Evolutionary conservation across 2,329 filamentous ascomycete genomes (phyloP).

Genomic region (Aureobasidium namibiae): DNA sequence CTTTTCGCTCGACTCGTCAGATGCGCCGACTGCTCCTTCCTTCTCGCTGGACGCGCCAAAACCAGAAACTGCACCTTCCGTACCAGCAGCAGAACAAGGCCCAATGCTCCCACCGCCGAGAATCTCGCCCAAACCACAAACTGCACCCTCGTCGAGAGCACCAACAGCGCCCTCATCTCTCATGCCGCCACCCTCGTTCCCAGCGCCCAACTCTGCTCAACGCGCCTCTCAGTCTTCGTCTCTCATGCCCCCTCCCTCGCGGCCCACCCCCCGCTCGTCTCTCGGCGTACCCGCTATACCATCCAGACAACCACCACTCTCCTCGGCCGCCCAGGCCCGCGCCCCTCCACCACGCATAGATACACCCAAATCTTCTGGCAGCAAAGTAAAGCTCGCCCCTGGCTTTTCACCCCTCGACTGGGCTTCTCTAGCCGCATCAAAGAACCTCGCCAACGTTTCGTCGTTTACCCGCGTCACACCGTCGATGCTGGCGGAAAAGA

Average conservation of each 20-base stretch:
- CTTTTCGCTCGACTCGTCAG: slow-evolving; percentile 14
- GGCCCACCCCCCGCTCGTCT: slow-evolving; percentile 9
- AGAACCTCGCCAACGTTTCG: slow-evolving; percentile 39
- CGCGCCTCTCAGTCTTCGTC: slow-evolving; percentile 26
- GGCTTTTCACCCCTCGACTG: slow-evolving; percentile 95
- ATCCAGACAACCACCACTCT: slow-evolving; percentile 33
- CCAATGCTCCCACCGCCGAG: slow-evolving; percentile 19
- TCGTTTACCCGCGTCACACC: slow-evolving; percentile 68
- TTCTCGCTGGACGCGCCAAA: background rate
- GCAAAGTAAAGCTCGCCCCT: slow-evolving; percentile 74
- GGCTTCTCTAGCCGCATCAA: slow-evolving; percentile 69
- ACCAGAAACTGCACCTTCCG: slow-evolving; percentile 29
- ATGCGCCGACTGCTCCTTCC: background rate
- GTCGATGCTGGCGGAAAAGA: slow-evolving; percentile 66
- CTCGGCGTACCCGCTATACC: slow-evolving; percentile 36
- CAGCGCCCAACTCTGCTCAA: slow-evolving; percentile 39
- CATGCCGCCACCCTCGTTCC: slow-evolving; percentile 35
- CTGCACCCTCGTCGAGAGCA: too few species aligned
- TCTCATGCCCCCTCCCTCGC: slow-evolving; percentile 24
- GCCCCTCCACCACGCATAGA: slow-evolving; percentile 25
- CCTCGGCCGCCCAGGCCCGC: slow-evolving; percentile 23
- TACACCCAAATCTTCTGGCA: slow-evolving; percentile 33
- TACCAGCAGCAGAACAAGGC: slow-evolving; percentile 38
- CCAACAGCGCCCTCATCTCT: slow-evolving; percentile 18
- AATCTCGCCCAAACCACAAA: background rate